phyloP scores from a whole-genome alignment of 805 yeast genomes.

The Blastobotrys parvus region DNA sequence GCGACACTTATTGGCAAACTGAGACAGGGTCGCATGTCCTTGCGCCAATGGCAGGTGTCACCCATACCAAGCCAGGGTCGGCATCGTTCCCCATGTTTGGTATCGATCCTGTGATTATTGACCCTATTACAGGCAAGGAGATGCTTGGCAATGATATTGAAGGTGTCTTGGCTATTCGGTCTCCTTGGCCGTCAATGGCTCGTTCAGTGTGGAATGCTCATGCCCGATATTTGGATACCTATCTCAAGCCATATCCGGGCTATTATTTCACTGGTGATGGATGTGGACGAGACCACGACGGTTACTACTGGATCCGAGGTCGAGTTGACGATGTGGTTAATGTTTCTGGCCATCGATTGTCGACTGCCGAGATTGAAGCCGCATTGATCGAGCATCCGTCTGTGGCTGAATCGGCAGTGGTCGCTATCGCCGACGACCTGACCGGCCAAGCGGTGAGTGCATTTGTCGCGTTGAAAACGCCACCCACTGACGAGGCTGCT shows the following conservation, averaged over 20 bases:
- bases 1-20: conserved; percentile 98
- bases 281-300: conserved; percentile 95
- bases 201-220: conserved; percentile 91
- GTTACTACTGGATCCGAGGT: conserved; percentile 96
- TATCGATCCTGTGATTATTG: conserved; percentile 80
- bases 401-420: conserved; percentile 95
- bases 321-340: conserved; percentile 98
- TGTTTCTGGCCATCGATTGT: conserved; percentile 93
- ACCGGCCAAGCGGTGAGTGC: conserved; percentile 98
- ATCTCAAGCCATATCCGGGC: conserved; percentile 87
- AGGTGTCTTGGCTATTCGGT: conserved; percentile 86
- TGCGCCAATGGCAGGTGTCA: conserved; percentile 92
- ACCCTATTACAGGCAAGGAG: conserved; percentile 86
- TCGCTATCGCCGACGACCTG: conserved; percentile 87
- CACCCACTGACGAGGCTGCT: conserved; percentile 34
- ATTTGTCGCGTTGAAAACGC: conserved; percentile 72
- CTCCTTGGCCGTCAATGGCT: conserved; percentile 97
- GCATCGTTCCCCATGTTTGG: conserved; percentile 97
- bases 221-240: conserved; percentile 79
- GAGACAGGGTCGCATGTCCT: conserved; percentile 95
- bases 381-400: conserved; percentile 70
- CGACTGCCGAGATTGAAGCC: conserved; percentile 96
- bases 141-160: conserved; percentile 83
- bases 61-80: conserved; percentile 95
- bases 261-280: conserved; percentile 97